A percentile compares a stretch with the other conserved stretches of the same genome.
Evolutionary conservation across 2,329 filamentous ascomycete genomes (phyloP).

Genomic region (Fusarium chaquense): DNA sequence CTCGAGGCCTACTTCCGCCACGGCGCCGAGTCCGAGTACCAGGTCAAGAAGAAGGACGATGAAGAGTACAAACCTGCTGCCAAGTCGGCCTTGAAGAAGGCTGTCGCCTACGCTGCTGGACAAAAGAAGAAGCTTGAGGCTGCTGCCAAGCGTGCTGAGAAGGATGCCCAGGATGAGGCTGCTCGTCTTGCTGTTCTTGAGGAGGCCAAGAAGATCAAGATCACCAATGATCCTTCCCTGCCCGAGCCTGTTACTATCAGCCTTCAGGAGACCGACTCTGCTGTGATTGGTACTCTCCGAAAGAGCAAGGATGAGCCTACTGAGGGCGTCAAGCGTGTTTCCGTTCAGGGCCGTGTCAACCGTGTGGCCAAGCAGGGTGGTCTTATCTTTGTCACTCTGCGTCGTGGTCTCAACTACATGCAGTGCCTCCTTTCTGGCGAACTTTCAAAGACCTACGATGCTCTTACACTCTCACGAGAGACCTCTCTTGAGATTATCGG

Average conservation of each 20-base stretch:
- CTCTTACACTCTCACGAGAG: conserved; percentile 84
- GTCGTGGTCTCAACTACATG: conserved; percentile 81
- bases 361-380: conserved; percentile 84
- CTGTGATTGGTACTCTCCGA: conserved; percentile 50
- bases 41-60: conserved; percentile 60
- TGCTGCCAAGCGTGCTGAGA: conserved; percentile 45
- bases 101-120: conserved; percentile 41
- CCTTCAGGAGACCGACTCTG: conserved; percentile 64
- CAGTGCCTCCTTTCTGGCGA: conserved; percentile 71
- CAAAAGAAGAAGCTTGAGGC: conserved; percentile 47
- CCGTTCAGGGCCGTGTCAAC: conserved; percentile 86
- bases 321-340: conserved; percentile 64
- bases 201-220: conserved; percentile 48
- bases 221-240: conserved; percentile 74
- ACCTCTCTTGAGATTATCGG: conserved; percentile 88
- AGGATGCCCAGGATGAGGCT: conserved; percentile 45
- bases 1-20: conserved; percentile 76
- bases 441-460: conserved; percentile 91
- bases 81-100: conserved; percentile 48
- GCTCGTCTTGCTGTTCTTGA: conserved; percentile 43
- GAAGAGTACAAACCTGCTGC: conserved; percentile 48
- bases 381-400: conserved; percentile 84
- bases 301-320: conserved; percentile 50
- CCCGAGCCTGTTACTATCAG: conserved; percentile 81
- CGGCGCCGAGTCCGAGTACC: conserved; percentile 49